Conservation (phyloP, 2,329 filamentous ascomycete genomes). For the Endothia cerciana region DNA sequence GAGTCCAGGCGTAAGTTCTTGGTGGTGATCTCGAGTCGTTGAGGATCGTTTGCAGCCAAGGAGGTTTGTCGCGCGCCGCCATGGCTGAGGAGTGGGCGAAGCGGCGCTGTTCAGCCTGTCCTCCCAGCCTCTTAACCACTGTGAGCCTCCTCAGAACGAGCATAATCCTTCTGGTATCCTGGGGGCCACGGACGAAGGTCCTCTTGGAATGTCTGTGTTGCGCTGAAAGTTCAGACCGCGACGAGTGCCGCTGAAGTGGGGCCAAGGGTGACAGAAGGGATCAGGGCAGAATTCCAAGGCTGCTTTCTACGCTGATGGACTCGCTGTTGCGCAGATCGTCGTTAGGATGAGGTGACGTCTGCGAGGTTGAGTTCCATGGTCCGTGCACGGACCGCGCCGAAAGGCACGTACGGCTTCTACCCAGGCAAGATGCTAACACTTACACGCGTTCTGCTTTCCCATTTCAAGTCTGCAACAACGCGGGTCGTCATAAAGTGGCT, state of each 20-base stretch:
- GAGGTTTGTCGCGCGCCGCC: slow-evolving; percentile 19
- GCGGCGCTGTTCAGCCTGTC: slow-evolving; percentile 1
- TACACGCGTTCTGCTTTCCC: neutral
- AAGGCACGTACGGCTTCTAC: neutral
- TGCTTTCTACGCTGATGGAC: neutral
- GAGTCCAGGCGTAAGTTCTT: slow-evolving; percentile 31
- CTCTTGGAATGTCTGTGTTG: neutral
- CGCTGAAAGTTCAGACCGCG: neutral
- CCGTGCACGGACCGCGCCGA: neutral
- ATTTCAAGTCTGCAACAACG: neutral
- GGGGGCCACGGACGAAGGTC: neutral
- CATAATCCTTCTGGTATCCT: slow-evolving; percentile 3
- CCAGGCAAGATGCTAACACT: slow-evolving; percentile 1
- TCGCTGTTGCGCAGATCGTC: neutral
- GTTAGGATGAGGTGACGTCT: neutral
- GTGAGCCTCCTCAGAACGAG: slow-evolving; percentile 8
- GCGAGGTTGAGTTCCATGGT: slow-evolving; percentile 3
- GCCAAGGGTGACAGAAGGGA: neutral
- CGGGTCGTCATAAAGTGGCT: neutral
- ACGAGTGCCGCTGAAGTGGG: neutral
- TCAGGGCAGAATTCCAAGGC: too few relatives aligned
- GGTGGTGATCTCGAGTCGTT: slow-evolving; percentile 26
- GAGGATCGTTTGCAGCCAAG: slow-evolving; percentile 29
- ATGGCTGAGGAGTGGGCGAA: slow-evolving; percentile 6
- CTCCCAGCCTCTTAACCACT: neutral